Base-by-base conservation (phyloP, 306 rosid genomes). In the Styphnolobium japonicum region DNA sequence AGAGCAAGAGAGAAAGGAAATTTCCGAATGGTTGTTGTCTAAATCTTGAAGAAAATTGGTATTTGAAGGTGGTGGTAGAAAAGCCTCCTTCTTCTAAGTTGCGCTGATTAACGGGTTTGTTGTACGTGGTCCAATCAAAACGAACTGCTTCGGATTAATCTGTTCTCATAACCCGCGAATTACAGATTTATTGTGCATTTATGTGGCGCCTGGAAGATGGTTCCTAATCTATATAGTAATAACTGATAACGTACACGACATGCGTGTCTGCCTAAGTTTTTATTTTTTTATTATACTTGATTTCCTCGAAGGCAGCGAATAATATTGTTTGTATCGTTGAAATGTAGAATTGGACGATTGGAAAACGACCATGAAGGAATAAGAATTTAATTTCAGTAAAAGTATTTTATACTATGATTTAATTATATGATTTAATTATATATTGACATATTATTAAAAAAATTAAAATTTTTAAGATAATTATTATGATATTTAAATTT, bases 171-270 rank as follows among this genome's bases (percentile, higher is more conserved):
- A 11, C 71, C 83, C 64, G 88, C 56, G 73, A 39, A 81, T 71
- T 71, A 51, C 10, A 23, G 1, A 19, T 53, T 74, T 73, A 14
- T 53, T 15, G 36, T 48, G 36, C 45, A 71, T 62, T 79, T 79
- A 86, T 86, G 89, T 82, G 89, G 89, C 89, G 89, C 80, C 73
- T 63, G 43, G 89, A 61, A 29, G 64, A 10, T 57, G 73, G n/a
- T 29, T 9, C 19, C 19, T 75, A 37, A 33, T 67, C 31, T 18
- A 0, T 29, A 29, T 14, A 46, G n/a, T 53, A n/a, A 10, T 62
- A 64, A n/a, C n/a, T n/a, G n/a, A 65, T 25, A 62, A 48, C 75
- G 46, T 81, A 21, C 61, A 51, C 84, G 78, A 10, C 45, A 36
- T 71, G 45, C 31, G 55, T 72, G 36, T 70, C n/a, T 9, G 2